phyloP scores from a whole-genome alignment of 176 grass and related monocot species.

The Oryza longistaminata region DNA sequence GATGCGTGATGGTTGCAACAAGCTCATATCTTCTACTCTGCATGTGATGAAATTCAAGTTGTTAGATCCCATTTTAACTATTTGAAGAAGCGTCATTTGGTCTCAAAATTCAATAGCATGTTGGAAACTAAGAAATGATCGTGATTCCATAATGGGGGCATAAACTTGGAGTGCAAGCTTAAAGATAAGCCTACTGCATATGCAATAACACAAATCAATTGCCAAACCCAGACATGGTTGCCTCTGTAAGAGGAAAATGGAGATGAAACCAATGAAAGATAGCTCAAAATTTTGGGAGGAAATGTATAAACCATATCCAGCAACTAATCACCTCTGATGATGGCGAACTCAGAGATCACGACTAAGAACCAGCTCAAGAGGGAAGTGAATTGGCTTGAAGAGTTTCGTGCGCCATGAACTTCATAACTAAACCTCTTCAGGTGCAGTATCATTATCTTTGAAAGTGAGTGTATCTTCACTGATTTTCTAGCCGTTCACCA shows the following conservation, averaged over 20 bases:
- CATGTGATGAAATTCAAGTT: background rate
- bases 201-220: background rate
- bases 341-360: slow-evolving; percentile 71
- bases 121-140: background rate
- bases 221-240: background rate
- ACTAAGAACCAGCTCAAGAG: slow-evolving; percentile 60
- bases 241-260: background rate
- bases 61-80: background rate
- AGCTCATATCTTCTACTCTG: slow-evolving; percentile 88
- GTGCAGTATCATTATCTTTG: slow-evolving; percentile 92
- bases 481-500: slow-evolving; percentile 76
- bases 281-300: background rate
- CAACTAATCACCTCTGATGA: slow-evolving; percentile 50
- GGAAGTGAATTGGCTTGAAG: slow-evolving; percentile 70
- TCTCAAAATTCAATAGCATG: background rate
- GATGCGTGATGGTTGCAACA: slow-evolving; percentile 86
- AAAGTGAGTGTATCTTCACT: slow-evolving; percentile 69
- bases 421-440: slow-evolving; percentile 95
- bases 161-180: slow-evolving; percentile 13
- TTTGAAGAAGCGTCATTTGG: background rate
- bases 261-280: slow-evolving; percentile 15
- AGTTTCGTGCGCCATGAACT: slow-evolving; percentile 67
- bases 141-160: background rate
- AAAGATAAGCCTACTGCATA: slow-evolving; percentile 8
- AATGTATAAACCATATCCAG: background rate